phyloP scores from a whole-genome alignment of 1,284 basidiomycete species.

The Afroboletus lepidellus region DNA sequence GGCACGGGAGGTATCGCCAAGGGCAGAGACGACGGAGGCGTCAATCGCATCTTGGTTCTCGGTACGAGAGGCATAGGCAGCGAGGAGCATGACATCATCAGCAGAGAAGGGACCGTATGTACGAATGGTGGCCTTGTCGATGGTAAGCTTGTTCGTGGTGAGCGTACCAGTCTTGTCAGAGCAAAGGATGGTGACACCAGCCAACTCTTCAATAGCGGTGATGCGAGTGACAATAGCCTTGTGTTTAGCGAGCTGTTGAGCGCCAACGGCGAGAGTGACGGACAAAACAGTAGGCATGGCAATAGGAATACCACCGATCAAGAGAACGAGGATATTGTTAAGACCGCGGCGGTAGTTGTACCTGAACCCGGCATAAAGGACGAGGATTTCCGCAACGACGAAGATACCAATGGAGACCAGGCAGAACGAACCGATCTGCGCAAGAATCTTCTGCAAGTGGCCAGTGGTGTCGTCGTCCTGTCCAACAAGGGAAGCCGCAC shows the following conservation, averaged over 20 bases:
- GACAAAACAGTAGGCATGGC: conserved; percentile 97
- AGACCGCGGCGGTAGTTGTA: conserved; percentile 92
- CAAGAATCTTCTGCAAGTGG: conserved; percentile 97
- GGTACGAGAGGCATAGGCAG: conserved; percentile 94
- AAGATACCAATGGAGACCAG: conserved; percentile 92
- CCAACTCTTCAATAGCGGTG: conserved; percentile 96
- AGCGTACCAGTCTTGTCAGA: conserved; percentile 98
- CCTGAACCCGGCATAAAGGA: conserved; percentile 84
- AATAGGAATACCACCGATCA: conserved; percentile 99
- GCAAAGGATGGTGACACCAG: conserved; percentile 95
- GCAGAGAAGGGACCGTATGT: conserved; percentile 88
- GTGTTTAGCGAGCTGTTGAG: conserved; percentile 97
- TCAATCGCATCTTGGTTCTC: conserved; percentile 99
- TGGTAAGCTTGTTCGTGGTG: conserved; percentile 98
- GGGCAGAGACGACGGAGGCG: conserved; percentile 78
- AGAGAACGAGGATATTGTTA: conserved; percentile 93
- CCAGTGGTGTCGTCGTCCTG: conserved; percentile 95
- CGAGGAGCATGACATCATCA: conserved; percentile 89
- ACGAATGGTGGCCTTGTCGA: conserved; percentile 90
- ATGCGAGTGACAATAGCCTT: conserved; percentile 98
- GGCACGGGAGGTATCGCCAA: conserved; percentile 72
- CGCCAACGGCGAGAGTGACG: conserved; percentile 96
- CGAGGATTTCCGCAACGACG: conserved; percentile 86
- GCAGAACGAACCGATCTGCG: conserved; percentile 95
- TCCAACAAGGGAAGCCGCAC: conserved; percentile 92